These are phyloP conservation scores for Neoscytalidium dimidiatum DNA, from an alignment of 2,329 filamentous ascomycete species.

Conservation along the genomic window DNA sequence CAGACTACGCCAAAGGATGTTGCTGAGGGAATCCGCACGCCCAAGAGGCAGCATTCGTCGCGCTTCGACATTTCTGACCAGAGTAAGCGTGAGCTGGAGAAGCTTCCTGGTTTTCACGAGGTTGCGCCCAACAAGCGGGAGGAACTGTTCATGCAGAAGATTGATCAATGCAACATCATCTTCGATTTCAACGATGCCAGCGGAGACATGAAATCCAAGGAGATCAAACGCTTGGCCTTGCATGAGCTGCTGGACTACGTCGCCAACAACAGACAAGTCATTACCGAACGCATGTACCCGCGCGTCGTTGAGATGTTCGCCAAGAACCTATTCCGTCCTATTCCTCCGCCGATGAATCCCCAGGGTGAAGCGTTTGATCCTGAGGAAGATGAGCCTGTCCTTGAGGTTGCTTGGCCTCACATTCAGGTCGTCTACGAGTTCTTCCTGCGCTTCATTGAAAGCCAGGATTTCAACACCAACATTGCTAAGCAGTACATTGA, in stretches of 20 bases:
- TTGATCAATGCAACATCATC: slow-evolving; percentile 99
- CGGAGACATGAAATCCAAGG: slow-evolving; percentile 99
- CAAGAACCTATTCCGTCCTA: slow-evolving; percentile 96
- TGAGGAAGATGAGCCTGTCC: slow-evolving; percentile 95
- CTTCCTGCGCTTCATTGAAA: slow-evolving; percentile 98
- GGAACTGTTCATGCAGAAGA: slow-evolving; percentile 99
- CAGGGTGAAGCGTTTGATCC: slow-evolving; percentile 98
- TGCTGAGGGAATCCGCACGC: slow-evolving; percentile 90
- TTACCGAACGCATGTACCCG: slow-evolving; percentile 98
- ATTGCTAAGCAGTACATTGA: slow-evolving; percentile 99
- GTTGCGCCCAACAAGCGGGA: slow-evolving; percentile 92
- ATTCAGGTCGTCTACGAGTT: slow-evolving; percentile 99
- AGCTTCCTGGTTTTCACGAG: slow-evolving; percentile 96
- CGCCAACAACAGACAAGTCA: slow-evolving; percentile 96
- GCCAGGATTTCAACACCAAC: slow-evolving; percentile 99
- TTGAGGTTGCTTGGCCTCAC: slow-evolving; percentile 98
- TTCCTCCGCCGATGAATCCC: slow-evolving; percentile 94
- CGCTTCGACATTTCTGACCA: slow-evolving; percentile 97
- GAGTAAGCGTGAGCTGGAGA: slow-evolving; percentile 84
- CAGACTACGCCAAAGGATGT: slow-evolving; percentile 96
- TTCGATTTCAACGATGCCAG: slow-evolving; percentile 99
- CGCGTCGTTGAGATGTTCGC: slow-evolving; percentile 98
- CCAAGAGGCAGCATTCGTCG: slow-evolving; percentile 95
- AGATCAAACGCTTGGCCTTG: slow-evolving; percentile 94
- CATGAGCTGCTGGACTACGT: slow-evolving; percentile 98